Conservation (phyloP, 2,329 filamentous ascomycete genomes). For the Colletotrichum australisinense region DNA sequence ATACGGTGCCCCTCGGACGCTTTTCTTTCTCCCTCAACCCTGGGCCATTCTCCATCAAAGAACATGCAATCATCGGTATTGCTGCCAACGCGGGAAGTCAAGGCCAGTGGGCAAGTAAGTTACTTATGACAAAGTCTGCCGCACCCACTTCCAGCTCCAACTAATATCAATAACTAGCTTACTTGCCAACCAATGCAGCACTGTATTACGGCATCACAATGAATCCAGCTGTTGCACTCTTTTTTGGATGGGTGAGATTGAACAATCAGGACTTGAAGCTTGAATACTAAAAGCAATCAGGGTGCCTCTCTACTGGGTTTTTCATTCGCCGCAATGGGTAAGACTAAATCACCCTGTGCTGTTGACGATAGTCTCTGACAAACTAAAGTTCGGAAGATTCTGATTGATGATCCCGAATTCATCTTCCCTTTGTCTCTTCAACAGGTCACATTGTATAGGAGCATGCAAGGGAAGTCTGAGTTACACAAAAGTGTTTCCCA, state of each 20-base stretch:
- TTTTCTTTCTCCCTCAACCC: slow-evolving; percentile 66
- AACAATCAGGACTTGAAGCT: slow-evolving; percentile 54
- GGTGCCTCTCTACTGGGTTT: slow-evolving; percentile 28
- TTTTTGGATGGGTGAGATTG: slow-evolving; percentile 71
- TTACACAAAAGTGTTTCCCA: slow-evolving; percentile 16
- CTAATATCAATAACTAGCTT: slow-evolving; percentile 2
- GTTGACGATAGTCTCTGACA: background rate
- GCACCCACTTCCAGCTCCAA: fast-evolving
- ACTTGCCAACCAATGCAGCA: slow-evolving; percentile 55
- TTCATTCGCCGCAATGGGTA: slow-evolving; percentile 65
- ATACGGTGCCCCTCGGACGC: slow-evolving; percentile 58
- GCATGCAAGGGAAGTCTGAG: slow-evolving; percentile 31
- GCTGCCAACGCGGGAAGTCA: slow-evolving; percentile 50
- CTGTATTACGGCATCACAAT: slow-evolving; percentile 66
- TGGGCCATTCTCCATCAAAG: slow-evolving; percentile 67
- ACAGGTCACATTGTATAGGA: slow-evolving; percentile 30
- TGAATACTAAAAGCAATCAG: background rate
- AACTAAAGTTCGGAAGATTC: slow-evolving; percentile 53
- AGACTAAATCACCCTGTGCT: background rate
- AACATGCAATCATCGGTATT: slow-evolving; percentile 68
- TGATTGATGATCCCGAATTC: slow-evolving; percentile 68
- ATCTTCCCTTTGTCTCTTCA: slow-evolving; percentile 27
- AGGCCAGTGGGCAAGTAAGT: slow-evolving; percentile 32
- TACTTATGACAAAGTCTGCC: too few species aligned
- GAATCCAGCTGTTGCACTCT: slow-evolving; percentile 63